These are phyloP conservation scores for Rubus parviflorus DNA, from an alignment of 306 rosid species.

Conservation along the genomic window DNA sequence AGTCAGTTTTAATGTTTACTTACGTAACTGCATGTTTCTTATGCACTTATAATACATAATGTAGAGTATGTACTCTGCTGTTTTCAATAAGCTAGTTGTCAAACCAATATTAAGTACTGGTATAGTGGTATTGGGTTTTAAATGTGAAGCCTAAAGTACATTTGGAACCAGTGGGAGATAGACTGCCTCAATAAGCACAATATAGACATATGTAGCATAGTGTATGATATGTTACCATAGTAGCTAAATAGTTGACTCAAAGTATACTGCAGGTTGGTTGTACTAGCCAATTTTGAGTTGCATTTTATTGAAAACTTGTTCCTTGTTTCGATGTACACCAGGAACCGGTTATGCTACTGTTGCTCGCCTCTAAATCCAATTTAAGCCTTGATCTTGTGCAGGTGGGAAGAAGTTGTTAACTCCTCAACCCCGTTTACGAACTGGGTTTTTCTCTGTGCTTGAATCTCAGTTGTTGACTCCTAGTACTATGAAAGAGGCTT, in stretches of 20 bases:
- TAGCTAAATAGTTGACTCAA: too few relatives aligned
- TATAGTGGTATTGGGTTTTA: not conserved
- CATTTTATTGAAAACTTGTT: not conserved
- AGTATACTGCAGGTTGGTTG: not conserved
- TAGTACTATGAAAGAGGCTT: conserved; percentile 62
- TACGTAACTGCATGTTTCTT: not conserved
- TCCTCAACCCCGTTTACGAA: conserved; percentile 87
- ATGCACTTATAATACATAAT: not conserved
- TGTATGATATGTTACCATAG: not conserved
- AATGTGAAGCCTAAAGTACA: not conserved
- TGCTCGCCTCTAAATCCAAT: not conserved
- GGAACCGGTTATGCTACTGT: not conserved
- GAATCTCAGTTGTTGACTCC: conserved; percentile 47
- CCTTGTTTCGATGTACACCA: not conserved
- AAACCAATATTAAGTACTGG: not conserved
- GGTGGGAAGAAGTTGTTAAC: conserved; percentile 81
- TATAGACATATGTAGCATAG: not conserved
- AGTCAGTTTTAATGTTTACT: conserved; percentile 42
- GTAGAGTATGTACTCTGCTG: not conserved
- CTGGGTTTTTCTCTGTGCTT: conserved; percentile 85
- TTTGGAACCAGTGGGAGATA: not conserved
- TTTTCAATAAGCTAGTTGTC: not conserved
- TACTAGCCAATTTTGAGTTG: not conserved
- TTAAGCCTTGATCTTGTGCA: conserved; percentile 26
- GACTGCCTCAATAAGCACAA: not conserved